Evolutionary conservation across 2,329 filamentous ascomycete species (phyloP).

Genomic region (Paecilomyces niveus): DNA sequence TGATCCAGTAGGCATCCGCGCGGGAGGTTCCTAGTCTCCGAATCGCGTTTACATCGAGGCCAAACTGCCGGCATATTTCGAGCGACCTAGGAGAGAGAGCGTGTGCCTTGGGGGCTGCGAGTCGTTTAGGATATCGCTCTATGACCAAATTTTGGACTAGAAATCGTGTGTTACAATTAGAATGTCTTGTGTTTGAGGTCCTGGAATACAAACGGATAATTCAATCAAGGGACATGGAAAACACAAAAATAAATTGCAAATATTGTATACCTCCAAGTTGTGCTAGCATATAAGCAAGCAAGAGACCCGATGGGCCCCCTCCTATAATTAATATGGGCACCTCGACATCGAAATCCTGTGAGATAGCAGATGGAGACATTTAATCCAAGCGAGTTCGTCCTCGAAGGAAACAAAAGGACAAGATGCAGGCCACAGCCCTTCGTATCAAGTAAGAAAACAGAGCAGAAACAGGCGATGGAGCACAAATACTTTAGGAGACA

Average conservation of each 20-base stretch:
- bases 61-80: conserved; percentile 20
- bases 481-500: too few relatives aligned
- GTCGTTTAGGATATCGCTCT: conserved; percentile 17
- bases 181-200: not conserved
- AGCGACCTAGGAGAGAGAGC: conserved; percentile 21
- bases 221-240: too few relatives aligned
- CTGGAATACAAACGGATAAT: not conserved
- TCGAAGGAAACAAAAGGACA: too few relatives aligned
- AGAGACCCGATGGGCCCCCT: conserved; percentile 30
- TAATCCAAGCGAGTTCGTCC: too few relatives aligned
- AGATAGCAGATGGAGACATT: not conserved
- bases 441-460: too few relatives aligned
- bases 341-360: conserved; percentile 2
- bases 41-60: conserved; percentile 17
- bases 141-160: conserved; percentile 21
- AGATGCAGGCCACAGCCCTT: too few relatives aligned
- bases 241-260: too few relatives aligned
- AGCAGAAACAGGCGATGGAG: too few relatives aligned
- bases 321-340: conserved; percentile 29
- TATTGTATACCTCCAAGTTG: conserved; percentile 22
- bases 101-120: conserved; percentile 23
- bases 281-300: conserved; percentile 27
- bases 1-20: conserved; percentile 33
- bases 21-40: conserved; percentile 10
- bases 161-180: not conserved